A percentile compares a stretch with the other conserved stretches of the same genome.
These are phyloP conservation scores for Plasmodium inui DNA, from an alignment of 169 alveolate species.

Conservation along the genomic window DNA sequence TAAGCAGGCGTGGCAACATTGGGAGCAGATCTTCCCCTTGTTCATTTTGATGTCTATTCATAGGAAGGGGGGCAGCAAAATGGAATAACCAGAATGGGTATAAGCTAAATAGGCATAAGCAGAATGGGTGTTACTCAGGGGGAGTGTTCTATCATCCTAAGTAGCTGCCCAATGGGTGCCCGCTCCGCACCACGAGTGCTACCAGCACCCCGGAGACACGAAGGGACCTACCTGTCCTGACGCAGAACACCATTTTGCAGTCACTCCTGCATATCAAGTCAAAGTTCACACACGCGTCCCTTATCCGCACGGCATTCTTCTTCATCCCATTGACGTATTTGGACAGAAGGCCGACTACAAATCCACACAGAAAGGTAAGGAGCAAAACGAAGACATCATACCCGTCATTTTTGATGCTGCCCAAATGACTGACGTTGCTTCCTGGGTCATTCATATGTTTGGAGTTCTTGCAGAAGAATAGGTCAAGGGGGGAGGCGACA, in stretches of 20 bases:
- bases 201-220: not conserved
- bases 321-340: constrained; percentile 20
- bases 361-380: constrained; percentile 53
- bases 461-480: not conserved
- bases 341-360: constrained; percentile 30
- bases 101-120: not conserved
- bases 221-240: constrained; percentile 63
- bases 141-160: not conserved
- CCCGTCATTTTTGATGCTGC: not conserved
- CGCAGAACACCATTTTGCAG: constrained; percentile 76
- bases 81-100: not conserved
- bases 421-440: not conserved
- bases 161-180: not conserved
- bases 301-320: constrained; percentile 21
- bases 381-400: not conserved
- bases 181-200: not conserved
- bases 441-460: constrained; percentile 9
- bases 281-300: constrained; percentile 1
- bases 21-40: constrained; percentile 94
- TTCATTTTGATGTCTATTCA: constrained; percentile 92
- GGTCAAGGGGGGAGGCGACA: not conserved
- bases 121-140: not conserved
- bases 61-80: not conserved
- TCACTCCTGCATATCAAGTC: constrained; percentile 15
- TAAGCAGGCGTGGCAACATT: constrained; percentile 93